phyloP scores from a whole-genome alignment of 78 protist genomes.

The Emiliania huxleyi region DNA sequence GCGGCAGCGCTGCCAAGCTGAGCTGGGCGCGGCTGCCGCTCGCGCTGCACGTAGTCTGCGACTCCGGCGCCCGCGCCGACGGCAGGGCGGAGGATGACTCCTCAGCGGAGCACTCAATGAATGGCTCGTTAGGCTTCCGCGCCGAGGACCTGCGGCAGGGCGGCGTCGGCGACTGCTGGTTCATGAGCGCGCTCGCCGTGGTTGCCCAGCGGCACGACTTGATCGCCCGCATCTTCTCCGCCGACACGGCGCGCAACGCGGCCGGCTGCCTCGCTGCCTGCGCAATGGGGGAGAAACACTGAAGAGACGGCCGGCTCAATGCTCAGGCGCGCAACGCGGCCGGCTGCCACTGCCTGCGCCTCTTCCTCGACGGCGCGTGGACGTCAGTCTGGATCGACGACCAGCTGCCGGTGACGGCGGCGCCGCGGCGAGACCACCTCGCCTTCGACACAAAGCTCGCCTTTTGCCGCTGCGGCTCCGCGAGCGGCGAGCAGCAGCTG shows the following conservation, averaged over 20 bases:
- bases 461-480: conserved; percentile 2
- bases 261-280: no score
- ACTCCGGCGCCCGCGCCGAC: conserved; percentile 25
- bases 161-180: conserved; percentile 52
- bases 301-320: no score
- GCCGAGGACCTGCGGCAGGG: conserved; percentile 37
- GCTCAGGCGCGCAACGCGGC: neutral
- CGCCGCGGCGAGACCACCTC: conserved; percentile 24
- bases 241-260: conserved; percentile 20
- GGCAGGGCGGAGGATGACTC: conserved; percentile 20
- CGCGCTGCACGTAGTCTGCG: neutral
- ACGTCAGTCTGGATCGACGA: neutral
- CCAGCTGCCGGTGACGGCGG: neutral
- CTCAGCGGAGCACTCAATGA: no score
- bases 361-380: conserved; percentile 39
- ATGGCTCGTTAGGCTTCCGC: no score
- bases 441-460: conserved; percentile 2
- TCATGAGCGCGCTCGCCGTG: conserved; percentile 10
- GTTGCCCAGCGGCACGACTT: conserved; percentile 43
- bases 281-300: no score
- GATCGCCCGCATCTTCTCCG: conserved; percentile 14
- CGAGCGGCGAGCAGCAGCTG: neutral
- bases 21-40: conserved; percentile 25
- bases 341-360: conserved; percentile 15
- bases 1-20: neutral